These are phyloP conservation scores for Asterophora lycoperdoides DNA, from an alignment of 768 basidiomycete species.

Conservation along the genomic window DNA sequence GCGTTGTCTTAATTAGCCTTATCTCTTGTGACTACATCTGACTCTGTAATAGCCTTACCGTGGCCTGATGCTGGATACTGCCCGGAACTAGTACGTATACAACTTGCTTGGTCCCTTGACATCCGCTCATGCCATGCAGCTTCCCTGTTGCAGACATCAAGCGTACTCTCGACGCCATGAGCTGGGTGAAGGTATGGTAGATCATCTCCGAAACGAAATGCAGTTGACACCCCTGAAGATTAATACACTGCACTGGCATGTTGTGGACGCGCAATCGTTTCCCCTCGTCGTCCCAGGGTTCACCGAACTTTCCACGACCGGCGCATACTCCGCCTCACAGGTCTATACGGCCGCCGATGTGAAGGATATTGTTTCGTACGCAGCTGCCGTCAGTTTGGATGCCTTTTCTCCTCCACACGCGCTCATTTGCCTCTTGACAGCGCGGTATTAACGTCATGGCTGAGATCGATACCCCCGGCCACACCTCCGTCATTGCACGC, in stretches of 20 bases:
- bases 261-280: slow-evolving; percentile 79
- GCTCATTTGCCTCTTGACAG: slow-evolving; percentile 25
- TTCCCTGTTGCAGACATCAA: slow-evolving; percentile 62
- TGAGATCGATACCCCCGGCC: slow-evolving; percentile 84
- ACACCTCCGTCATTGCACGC: slow-evolving; percentile 63
- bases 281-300: slow-evolving; percentile 62
- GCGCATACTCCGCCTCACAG: slow-evolving; percentile 58
- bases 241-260: slow-evolving; percentile 82
- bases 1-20: slow-evolving; percentile 22
- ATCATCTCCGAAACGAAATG: background rate
- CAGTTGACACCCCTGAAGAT: slow-evolving; percentile 35
- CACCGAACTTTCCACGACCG: slow-evolving; percentile 54
- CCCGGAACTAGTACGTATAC: slow-evolving; percentile 57
- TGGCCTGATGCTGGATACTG: slow-evolving; percentile 76
- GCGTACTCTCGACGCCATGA: slow-evolving; percentile 73
- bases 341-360: slow-evolving; percentile 58
- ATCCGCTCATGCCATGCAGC: slow-evolving; percentile 26
- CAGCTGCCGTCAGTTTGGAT: slow-evolving; percentile 54
- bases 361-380: slow-evolving; percentile 58
- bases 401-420: slow-evolving; percentile 1
- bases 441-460: slow-evolving; percentile 71
- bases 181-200: slow-evolving; percentile 61
- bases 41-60: slow-evolving; percentile 52
- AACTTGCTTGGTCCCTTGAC: background rate
- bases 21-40: background rate